Percentiles rank a stretch among this genome's conserved stretches.
Conservation (phyloP, 139 green algal genomes). For the Chlamydomonas sp. region DNA sequence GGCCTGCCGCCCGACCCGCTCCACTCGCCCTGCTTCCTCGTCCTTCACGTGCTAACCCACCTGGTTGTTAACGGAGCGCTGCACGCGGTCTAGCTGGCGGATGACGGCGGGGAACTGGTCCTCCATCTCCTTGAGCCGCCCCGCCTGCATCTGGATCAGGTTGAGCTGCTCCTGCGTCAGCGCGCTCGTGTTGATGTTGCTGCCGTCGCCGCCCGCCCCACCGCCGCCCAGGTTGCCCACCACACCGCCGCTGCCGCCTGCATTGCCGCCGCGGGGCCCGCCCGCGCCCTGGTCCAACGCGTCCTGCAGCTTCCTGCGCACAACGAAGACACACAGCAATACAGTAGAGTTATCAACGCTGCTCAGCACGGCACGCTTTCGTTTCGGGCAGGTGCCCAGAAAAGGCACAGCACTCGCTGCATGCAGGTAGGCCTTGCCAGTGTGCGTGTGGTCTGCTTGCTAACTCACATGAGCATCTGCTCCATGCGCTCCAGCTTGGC, state of each 20-base stretch:
- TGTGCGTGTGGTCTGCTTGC: too few relatives aligned
- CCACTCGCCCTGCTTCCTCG: too few relatives aligned
- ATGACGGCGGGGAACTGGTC: conserved; percentile 55
- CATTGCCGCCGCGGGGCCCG: neutral
- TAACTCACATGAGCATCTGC: conserved; percentile 43
- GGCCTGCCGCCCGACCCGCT: too few relatives aligned
- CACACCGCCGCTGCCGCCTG: neutral
- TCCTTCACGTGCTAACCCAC: too few relatives aligned
- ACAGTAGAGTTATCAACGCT: too few relatives aligned
- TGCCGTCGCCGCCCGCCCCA: neutral
- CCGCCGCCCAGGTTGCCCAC: neutral
- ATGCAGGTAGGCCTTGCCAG: too few relatives aligned
- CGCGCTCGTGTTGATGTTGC: conserved; percentile 21
- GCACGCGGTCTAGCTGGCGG: conserved; percentile 53
- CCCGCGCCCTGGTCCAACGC: conserved; percentile 12
- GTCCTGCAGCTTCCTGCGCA: conserved; percentile 29
- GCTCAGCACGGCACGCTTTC: too few relatives aligned
- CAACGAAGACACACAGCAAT: neutral
- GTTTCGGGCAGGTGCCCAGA: too few relatives aligned
- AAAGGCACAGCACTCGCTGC: too few relatives aligned
- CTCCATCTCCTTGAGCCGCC: conserved; percentile 50
- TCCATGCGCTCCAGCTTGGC: conserved; percentile 55
- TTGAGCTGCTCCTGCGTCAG: conserved; percentile 46
- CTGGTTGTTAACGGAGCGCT: conserved; percentile 59
- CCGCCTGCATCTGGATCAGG: conserved; percentile 43